Percentiles rank a stretch among this genome's conserved stretches.
phyloP scores from a whole-genome alignment of 2,329 filamentous ascomycete species.

The Rutstroemia sp. region DNA sequence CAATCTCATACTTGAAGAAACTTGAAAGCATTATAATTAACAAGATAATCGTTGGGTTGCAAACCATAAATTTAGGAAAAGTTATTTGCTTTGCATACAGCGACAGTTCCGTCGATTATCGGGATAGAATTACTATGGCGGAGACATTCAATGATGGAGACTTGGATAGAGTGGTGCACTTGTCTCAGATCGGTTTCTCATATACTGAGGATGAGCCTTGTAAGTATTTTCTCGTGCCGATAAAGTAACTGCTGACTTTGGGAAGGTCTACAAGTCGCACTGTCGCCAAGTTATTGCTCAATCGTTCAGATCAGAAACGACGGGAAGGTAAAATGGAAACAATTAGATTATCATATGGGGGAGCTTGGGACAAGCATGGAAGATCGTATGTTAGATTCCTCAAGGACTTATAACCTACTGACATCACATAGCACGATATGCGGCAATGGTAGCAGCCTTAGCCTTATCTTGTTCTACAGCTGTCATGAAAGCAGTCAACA shows the following conservation, averaged over 20 bases:
- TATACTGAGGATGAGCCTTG: slow-evolving; percentile 60
- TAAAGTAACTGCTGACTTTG: neutral
- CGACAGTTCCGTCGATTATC: slow-evolving; percentile 75
- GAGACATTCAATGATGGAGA: slow-evolving; percentile 59
- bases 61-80: slow-evolving; percentile 62
- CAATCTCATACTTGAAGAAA: slow-evolving; percentile 47
- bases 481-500: slow-evolving; percentile 41
- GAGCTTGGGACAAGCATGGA: slow-evolving; percentile 42
- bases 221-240: slow-evolving; percentile 32
- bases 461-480: slow-evolving; percentile 44
- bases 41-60: slow-evolving; percentile 63
- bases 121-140: slow-evolving; percentile 67
- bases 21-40: slow-evolving; percentile 60
- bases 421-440: slow-evolving; percentile 40
- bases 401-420: slow-evolving; percentile 10
- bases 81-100: slow-evolving; percentile 67
- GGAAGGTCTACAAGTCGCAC: slow-evolving; percentile 49
- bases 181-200: slow-evolving; percentile 71
- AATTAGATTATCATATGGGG: slow-evolving; percentile 41
- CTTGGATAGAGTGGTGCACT: slow-evolving; percentile 56
- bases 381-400: slow-evolving; percentile 36
- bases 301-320: slow-evolving; percentile 51
- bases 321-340: slow-evolving; percentile 51
- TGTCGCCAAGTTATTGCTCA: slow-evolving; percentile 54
- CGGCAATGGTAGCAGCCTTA: slow-evolving; percentile 54